Conservation (phyloP, 2,329 filamentous ascomycete genomes). For the Aspergillus piperis region DNA sequence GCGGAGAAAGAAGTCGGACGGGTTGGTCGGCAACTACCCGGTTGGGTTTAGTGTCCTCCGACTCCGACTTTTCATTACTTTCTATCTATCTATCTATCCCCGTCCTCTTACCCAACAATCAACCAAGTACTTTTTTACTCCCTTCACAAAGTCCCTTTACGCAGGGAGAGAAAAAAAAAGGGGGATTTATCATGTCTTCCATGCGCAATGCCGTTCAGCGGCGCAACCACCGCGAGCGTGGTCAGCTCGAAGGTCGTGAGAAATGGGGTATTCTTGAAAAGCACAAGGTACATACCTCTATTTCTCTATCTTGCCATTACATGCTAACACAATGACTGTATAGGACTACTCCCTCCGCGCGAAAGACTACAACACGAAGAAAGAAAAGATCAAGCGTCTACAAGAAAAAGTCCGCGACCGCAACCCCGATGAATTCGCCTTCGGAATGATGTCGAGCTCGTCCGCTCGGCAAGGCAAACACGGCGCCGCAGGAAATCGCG, state of each 20-base stretch:
- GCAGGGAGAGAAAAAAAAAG: not conserved
- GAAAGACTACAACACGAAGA: conserved; percentile 64
- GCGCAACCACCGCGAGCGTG: conserved; percentile 86
- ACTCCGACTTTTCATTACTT: conserved; percentile 11
- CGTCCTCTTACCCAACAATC: not conserved
- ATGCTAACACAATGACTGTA: no score
- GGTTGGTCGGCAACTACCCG: not conserved
- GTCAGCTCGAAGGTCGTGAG: conserved; percentile 78
- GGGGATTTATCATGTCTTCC: conserved; percentile 52
- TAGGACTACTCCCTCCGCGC: conserved; percentile 67
- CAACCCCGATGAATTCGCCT: conserved; percentile 68
- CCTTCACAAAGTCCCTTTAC: not conserved
- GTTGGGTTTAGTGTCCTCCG: not conserved
- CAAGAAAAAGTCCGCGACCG: conserved; percentile 61
- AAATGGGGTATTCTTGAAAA: conserved; percentile 94
- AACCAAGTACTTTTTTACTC: not conserved
- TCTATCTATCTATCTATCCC: no score
- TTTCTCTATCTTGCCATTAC: no score
- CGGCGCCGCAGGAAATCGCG: conserved; percentile 39
- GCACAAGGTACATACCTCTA: conserved; percentile 65
- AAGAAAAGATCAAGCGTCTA: conserved; percentile 59
- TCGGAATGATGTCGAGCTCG: conserved; percentile 61
- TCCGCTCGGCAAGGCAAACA: conserved; percentile 47
- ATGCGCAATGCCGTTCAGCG: conserved; percentile 68
- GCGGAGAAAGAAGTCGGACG: not conserved